Evolutionary conservation across 208 protist genomes (phyloP).

Genomic region (Kentomonas sorsogonicus): DNA sequence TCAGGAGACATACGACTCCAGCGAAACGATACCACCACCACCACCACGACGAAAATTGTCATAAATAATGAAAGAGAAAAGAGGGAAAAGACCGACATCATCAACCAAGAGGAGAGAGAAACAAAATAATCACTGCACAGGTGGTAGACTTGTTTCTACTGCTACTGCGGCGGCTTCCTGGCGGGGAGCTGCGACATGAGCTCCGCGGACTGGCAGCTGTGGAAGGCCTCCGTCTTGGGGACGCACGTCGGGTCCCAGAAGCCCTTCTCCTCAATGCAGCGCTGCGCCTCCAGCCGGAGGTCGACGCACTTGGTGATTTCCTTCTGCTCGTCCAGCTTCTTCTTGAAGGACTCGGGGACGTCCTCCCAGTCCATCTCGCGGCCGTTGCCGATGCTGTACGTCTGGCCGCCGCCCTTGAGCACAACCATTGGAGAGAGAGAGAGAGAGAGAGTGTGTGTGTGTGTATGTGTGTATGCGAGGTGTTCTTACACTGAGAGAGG

Average conservation of each 20-base stretch:
- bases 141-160: no score
- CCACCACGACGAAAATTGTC: background rate
- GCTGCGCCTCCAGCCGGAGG: slow-evolving; percentile 54
- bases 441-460: slow-evolving; percentile 6
- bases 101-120: background rate
- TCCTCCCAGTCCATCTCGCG: slow-evolving; percentile 75
- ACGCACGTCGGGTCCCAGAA: slow-evolving; percentile 69
- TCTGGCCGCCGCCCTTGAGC: slow-evolving; percentile 69
- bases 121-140: no score
- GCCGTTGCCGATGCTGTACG: slow-evolving; percentile 69
- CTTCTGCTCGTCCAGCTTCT: slow-evolving; percentile 46
- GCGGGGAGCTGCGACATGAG: slow-evolving; percentile 37
- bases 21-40: no score
- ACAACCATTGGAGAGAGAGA: slow-evolving; percentile 52
- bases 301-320: slow-evolving; percentile 67
- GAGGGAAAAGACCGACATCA: background rate
- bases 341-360: slow-evolving; percentile 69
- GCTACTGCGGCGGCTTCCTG: background rate
- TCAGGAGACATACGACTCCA: no score
- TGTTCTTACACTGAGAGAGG: no score
- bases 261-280: slow-evolving; percentile 60
- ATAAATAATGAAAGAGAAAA: background rate
- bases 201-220: slow-evolving; percentile 65
- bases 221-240: slow-evolving; percentile 58
- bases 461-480: slow-evolving; percentile 1